A percentile compares a stretch with the other conserved stretches of the same genome.
These are phyloP conservation scores for Pseudophaeomoniella oleicola DNA, from an alignment of 2,329 filamentous ascomycete species.

Conservation along the genomic window DNA sequence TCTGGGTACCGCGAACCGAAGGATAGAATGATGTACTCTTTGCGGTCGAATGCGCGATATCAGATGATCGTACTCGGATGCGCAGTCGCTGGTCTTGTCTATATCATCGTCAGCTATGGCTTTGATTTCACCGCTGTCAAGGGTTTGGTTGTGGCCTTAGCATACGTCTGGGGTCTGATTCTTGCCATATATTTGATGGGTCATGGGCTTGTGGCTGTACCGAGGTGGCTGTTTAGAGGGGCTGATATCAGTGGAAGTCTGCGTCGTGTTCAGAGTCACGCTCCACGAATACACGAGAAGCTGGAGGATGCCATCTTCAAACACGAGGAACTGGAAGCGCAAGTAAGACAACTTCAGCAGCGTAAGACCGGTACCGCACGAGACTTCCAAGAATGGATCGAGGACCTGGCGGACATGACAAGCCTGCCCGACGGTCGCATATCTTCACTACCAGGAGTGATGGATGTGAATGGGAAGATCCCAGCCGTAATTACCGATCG, in stretches of 20 bases:
- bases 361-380: conserved; percentile 65
- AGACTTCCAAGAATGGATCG: conserved; percentile 85
- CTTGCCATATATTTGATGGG: conserved; percentile 96
- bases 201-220: conserved; percentile 85
- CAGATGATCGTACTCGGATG: conserved; percentile 65
- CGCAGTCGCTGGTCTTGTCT: conserved; percentile 58
- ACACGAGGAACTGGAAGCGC: conserved; percentile 66
- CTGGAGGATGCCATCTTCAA: conserved; percentile 71
- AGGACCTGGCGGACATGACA: conserved; percentile 71
- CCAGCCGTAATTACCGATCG: conserved; percentile 83
- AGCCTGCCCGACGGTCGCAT: conserved; percentile 48
- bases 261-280: conserved; percentile 60
- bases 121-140: conserved; percentile 62
- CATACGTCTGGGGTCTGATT: conserved; percentile 84
- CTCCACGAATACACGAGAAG: conserved; percentile 71
- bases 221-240: conserved; percentile 63
- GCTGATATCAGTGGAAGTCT: conserved; percentile 63
- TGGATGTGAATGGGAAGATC: conserved; percentile 27
- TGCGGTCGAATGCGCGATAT: conserved; percentile 78
- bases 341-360: conserved; percentile 63
- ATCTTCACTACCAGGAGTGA: conserved; percentile 20
- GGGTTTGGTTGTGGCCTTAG: conserved; percentile 76
- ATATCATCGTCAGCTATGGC: conserved; percentile 67
- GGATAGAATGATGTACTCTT: conserved; percentile 66
- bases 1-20: conserved; percentile 81